phyloP scores from a whole-genome alignment of 2,329 filamentous ascomycete species.

The Nemania sp. region DNA sequence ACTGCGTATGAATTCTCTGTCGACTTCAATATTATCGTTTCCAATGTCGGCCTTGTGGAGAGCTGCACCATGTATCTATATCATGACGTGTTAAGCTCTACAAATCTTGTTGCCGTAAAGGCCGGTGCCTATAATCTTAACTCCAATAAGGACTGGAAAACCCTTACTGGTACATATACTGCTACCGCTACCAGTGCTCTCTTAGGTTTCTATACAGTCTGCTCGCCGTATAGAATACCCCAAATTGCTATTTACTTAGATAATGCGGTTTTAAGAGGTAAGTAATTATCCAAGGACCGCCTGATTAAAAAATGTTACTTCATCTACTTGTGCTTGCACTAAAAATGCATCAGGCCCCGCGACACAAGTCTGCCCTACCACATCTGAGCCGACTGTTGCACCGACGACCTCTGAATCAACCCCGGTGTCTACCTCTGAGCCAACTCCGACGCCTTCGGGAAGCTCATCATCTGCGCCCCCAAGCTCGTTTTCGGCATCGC shows the following conservation, averaged over 20 bases:
- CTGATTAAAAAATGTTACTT: not conserved
- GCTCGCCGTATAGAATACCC: slow-evolving; percentile 15
- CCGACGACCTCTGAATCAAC: slow-evolving; percentile 8
- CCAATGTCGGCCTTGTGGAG: not conserved
- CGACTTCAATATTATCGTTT: slow-evolving; percentile 7
- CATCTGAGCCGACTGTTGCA: not conserved
- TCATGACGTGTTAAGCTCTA: slow-evolving; percentile 1
- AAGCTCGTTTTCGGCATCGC: slow-evolving; percentile 1
- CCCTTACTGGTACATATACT: slow-evolving; percentile 16
- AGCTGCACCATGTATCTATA: slow-evolving; percentile 6
- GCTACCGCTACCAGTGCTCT: not conserved
- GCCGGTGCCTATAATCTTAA: not conserved
- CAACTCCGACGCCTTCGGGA: slow-evolving; percentile 10
- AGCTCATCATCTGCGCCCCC: not conserved
- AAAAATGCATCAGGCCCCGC: not conserved
- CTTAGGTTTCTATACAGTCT: slow-evolving; percentile 14
- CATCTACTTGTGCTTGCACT: not conserved
- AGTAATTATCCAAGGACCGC: not conserved
- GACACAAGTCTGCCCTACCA: slow-evolving; percentile 11
- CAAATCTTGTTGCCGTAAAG: not conserved
- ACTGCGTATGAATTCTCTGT: slow-evolving; percentile 20
- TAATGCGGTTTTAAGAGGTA: slow-evolving; percentile 25
- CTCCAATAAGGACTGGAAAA: slow-evolving; percentile 2
- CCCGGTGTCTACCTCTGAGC: not conserved
- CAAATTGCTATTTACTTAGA: slow-evolving; percentile 15